Evolutionary conservation across 2,329 filamentous ascomycete species (phyloP).

Genomic region (Xylariaceae sp.): DNA sequence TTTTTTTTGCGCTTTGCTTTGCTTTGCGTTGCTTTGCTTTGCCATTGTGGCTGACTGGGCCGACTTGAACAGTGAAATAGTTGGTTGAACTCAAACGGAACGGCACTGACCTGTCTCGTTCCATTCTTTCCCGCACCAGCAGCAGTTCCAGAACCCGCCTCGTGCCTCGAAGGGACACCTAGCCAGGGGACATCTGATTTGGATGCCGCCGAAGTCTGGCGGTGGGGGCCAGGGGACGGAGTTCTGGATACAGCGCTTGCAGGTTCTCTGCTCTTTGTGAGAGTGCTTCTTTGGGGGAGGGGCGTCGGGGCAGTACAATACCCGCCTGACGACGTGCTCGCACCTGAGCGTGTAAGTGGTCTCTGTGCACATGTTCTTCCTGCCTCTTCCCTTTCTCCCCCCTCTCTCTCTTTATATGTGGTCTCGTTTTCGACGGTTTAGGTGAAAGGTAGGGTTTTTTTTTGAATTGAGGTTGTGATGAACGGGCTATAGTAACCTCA

Average conservation of each 20-base stretch:
- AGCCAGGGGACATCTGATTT: conserved; percentile 41
- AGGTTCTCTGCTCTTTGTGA: conserved; percentile 34
- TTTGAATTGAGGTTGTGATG: not conserved
- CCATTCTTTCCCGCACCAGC: conserved; percentile 51
- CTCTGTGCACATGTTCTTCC: conserved; percentile 42
- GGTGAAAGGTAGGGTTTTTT: not conserved
- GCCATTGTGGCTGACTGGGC: not conserved
- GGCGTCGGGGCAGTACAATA: conserved; percentile 41
- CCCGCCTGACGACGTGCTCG: conserved; percentile 44
- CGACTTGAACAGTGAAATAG: too few species aligned
- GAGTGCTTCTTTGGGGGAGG: conserved; percentile 25
- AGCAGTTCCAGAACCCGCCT: conserved; percentile 49
- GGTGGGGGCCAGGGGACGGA: conserved; percentile 45
- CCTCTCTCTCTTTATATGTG: not conserved
- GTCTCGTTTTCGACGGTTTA: not conserved
- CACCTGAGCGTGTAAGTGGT: conserved; percentile 46
- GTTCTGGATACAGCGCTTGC: conserved; percentile 39
- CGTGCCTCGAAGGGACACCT: conserved; percentile 46
- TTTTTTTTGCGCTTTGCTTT: too few species aligned
- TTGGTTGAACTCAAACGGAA: not conserved
- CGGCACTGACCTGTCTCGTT: conserved; percentile 37
- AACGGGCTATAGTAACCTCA: not conserved
- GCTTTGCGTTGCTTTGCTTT: not conserved
- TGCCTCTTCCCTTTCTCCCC: conserved; percentile 4
- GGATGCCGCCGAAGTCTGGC: conserved; percentile 35